Evolutionary conservation across 2,329 filamentous ascomycete genomes (phyloP).

Genomic region (Epichloe aotearoae): DNA sequence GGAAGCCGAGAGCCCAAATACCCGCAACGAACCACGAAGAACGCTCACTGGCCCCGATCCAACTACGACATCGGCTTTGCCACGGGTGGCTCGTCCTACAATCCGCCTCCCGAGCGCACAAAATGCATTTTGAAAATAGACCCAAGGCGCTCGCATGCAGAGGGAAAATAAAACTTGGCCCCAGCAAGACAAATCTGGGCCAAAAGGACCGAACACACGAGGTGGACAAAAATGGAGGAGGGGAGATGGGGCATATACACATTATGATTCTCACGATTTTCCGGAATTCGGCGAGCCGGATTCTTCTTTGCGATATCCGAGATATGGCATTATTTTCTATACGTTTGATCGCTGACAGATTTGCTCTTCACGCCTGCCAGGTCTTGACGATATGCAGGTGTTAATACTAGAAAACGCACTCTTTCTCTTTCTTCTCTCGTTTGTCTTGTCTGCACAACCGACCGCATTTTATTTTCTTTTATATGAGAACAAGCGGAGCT

Average conservation of each 20-base stretch:
- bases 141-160: not conserved
- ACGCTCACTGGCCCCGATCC: not conserved
- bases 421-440: not conserved
- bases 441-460: not conserved
- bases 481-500: not conserved
- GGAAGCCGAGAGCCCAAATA: constrained; percentile 20
- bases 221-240: too few species aligned
- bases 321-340: not conserved
- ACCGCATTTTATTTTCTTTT: not conserved
- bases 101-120: constrained; percentile 6
- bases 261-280: constrained; percentile 1
- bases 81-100: not conserved
- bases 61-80: not conserved
- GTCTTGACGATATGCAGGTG: not conserved
- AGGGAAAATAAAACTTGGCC: too few species aligned
- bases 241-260: not conserved
- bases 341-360: not conserved
- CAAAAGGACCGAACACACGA: too few species aligned
- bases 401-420: not conserved
- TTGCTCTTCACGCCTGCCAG: not conserved
- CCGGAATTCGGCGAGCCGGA: not conserved
- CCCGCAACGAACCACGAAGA: constrained; percentile 2
- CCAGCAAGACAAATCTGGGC: not conserved
- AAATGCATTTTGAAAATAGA: constrained; percentile 3
- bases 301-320: not conserved